Conservation (phyloP, 2,329 filamentous ascomycete species). For the Thielaviopsis cerberus region DNA sequence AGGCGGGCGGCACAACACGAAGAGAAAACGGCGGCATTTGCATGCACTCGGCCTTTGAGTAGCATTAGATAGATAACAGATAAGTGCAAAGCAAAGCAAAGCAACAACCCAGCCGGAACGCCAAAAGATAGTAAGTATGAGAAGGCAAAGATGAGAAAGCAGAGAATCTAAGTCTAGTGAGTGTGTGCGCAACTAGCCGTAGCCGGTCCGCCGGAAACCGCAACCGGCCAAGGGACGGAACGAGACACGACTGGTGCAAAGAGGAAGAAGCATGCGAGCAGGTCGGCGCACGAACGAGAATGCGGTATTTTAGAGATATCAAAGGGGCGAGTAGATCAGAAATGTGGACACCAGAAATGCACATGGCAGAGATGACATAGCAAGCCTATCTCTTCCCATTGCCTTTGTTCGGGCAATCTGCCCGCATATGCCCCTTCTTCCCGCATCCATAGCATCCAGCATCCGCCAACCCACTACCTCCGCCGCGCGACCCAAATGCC, state of each 20-base stretch:
- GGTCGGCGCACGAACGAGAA: background rate
- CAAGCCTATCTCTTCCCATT: background rate
- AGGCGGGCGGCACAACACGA: background rate
- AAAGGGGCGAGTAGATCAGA: no score
- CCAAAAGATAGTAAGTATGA: background rate
- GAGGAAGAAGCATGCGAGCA: background rate
- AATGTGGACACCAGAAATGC: background rate
- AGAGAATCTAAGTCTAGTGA: background rate
- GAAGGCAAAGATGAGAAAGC: background rate
- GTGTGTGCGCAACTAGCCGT: background rate
- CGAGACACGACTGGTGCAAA: background rate
- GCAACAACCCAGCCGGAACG: background rate
- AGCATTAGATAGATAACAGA: no score
- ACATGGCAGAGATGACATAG: no score
- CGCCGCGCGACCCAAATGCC: background rate
- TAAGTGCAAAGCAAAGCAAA: no score
- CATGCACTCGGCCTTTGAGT: background rate
- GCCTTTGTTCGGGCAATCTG: constrained; percentile 30
- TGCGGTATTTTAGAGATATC: no score
- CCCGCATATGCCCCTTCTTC: constrained; percentile 39
- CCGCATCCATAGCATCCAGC: constrained; percentile 43
- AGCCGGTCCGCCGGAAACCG: background rate
- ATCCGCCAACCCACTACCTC: constrained; percentile 10
- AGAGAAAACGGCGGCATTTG: no score
- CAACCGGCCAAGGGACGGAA: background rate